phyloP scores from a whole-genome alignment of 257 asterid species.

The Phtheirospermum japonicum region DNA sequence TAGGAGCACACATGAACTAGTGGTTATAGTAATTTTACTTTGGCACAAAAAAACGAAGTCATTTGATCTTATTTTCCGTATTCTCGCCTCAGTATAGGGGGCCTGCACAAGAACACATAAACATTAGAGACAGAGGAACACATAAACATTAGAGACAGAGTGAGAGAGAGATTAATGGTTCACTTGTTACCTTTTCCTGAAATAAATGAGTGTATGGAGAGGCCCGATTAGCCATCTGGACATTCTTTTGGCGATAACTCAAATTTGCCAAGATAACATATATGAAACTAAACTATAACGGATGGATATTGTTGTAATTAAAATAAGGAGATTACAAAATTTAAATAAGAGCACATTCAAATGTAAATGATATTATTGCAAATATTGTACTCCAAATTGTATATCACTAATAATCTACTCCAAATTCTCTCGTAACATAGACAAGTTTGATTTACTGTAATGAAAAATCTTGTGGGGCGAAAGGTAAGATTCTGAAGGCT shows the following conservation, averaged over 20 bases:
- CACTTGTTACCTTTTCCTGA: constrained; percentile 66
- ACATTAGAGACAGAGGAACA: constrained; percentile 30
- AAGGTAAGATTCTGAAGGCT: constrained; percentile 6
- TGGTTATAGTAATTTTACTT: constrained; percentile 46
- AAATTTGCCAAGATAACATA: constrained; percentile 50
- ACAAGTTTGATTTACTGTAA: neutral
- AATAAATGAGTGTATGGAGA: constrained; percentile 91
- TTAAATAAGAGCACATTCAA: constrained; percentile 10
- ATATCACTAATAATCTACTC: neutral
- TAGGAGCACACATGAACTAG: neutral
- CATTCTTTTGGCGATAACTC: constrained; percentile 93
- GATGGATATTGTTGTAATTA: no score
- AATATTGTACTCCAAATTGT: neutral
- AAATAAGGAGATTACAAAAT: neutral
- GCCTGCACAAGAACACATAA: no score
- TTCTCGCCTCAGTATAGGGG: constrained; percentile 91
- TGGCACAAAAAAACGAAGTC: constrained; percentile 93
- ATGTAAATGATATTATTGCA: neutral
- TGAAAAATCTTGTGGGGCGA: neutral
- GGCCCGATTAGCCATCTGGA: constrained; percentile 97
- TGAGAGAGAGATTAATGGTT: constrained; percentile 13
- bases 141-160: constrained; percentile 15
- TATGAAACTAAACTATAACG: constrained; percentile 15
- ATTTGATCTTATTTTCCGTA: constrained; percentile 81
- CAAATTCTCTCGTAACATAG: neutral